These are phyloP conservation scores for Trichomonas vaginalis DNA, from an alignment of 208 protist species.

Conservation along the genomic window DNA sequence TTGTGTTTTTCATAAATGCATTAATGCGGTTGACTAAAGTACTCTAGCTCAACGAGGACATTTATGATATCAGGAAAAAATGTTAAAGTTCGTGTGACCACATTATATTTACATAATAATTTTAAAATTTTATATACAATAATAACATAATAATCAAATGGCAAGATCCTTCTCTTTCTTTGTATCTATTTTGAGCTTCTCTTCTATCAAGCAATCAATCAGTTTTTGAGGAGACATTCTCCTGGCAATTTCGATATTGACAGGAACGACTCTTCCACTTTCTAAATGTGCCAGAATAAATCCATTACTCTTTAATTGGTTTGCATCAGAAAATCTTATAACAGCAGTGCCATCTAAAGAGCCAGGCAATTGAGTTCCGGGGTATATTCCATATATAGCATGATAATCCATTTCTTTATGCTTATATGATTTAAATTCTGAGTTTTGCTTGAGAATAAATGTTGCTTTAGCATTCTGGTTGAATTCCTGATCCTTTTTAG, in stretches of 20 bases:
- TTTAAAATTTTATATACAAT: no score
- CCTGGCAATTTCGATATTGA: neutral
- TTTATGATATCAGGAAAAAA: no score
- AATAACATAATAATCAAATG: no score
- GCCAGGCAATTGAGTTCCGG: neutral
- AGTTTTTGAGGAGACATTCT: neutral
- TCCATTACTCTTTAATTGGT: neutral
- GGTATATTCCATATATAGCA: neutral
- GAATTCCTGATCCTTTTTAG: no score
- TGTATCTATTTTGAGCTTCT: neutral
- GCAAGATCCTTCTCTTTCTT: no score
- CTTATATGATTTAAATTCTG: neutral
- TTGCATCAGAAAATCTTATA: neutral
- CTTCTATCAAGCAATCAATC: neutral
- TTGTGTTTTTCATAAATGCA: no score
- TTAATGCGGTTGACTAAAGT: no score
- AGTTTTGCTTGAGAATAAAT: no score
- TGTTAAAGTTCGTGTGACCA: no score
- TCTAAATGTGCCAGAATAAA: neutral
- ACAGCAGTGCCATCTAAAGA: neutral
- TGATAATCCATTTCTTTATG: neutral
- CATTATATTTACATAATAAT: no score
- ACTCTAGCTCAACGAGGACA: no score
- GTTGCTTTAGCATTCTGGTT: no score
- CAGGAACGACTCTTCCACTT: neutral